phyloP scores from a whole-genome alignment of 345 rosid genomes.

The Aegle marmelos region DNA sequence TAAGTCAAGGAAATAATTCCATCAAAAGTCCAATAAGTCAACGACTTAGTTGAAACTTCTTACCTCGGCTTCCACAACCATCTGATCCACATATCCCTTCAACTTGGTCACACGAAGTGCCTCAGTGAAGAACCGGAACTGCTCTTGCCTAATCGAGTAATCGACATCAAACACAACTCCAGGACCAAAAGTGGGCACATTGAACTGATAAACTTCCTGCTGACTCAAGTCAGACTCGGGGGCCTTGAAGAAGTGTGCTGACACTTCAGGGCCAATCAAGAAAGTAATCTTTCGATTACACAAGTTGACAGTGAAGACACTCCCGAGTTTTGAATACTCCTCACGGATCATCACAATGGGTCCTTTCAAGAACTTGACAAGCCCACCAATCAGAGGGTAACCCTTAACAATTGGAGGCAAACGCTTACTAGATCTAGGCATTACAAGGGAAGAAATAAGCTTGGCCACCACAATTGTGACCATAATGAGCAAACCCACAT shows the following conservation, averaged over 20 bases:
- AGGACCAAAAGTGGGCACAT: conserved; percentile 95
- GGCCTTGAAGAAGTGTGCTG: conserved; percentile 96
- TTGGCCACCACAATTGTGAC: conserved; percentile 75
- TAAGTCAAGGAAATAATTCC: too few species aligned
- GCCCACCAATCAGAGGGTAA: conserved; percentile 72
- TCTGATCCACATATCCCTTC: conserved; percentile 93
- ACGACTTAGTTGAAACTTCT: not conserved
- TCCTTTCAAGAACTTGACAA: conserved; percentile 71
- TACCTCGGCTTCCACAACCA: conserved; percentile 93
- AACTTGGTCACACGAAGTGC: conserved; percentile 76
- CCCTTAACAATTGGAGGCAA: conserved; percentile 69
- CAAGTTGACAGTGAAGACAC: conserved; percentile 78
- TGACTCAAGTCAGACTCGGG: conserved; percentile 83
- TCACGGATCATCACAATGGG: conserved; percentile 80
- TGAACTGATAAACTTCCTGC: conserved; percentile 95
- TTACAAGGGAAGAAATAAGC: conserved; percentile 58
- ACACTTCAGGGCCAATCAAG: conserved; percentile 95
- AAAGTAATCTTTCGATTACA: conserved; percentile 81
- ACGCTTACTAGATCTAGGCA: conserved; percentile 60
- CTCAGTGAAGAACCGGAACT: conserved; percentile 93
- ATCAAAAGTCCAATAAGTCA: not conserved
- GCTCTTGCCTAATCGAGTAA: conserved; percentile 85
- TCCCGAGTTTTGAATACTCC: conserved; percentile 85
- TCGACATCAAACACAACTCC: conserved; percentile 97
- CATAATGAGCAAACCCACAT: conserved; percentile 50